phyloP scores from a whole-genome alignment of 164 flowering plant species.

The Chimonanthus praecox region DNA sequence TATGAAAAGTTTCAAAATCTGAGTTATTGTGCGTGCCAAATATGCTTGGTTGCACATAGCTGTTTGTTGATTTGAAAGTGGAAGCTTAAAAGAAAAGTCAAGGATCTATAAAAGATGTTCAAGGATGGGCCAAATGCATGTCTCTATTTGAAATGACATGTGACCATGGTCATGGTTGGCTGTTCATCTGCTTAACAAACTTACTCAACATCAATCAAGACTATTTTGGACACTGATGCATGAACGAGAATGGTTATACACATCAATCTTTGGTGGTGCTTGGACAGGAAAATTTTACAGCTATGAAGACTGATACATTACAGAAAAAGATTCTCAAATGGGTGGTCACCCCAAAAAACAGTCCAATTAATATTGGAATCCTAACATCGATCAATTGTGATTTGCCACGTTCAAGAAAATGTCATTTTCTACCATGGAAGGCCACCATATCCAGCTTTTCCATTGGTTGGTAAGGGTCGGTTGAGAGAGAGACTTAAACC shows the following conservation, averaged over 20 bases:
- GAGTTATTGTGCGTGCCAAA: background rate
- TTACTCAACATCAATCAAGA: background rate
- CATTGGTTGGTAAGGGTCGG: constrained; percentile 9
- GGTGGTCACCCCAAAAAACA: too few relatives aligned
- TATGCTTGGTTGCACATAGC: background rate
- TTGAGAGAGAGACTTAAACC: background rate
- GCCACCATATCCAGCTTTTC: background rate
- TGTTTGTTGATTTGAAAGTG: background rate
- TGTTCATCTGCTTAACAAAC: background rate
- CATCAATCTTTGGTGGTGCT: background rate
- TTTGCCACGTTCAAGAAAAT: background rate
- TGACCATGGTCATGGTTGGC: background rate
- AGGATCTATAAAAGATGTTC: background rate
- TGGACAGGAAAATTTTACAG: background rate
- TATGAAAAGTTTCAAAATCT: background rate
- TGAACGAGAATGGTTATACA: background rate
- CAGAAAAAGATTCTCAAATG: too few relatives aligned
- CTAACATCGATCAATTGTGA: background rate
- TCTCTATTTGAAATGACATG: background rate
- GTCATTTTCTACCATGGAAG: background rate
- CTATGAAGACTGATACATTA: background rate
- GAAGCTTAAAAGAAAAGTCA: background rate
- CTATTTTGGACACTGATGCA: background rate
- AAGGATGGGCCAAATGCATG: background rate
- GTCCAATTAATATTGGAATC: background rate